Evolutionary conservation across 179 eudicot species (phyloP).

Genomic region (Nepenthes alata): DNA sequence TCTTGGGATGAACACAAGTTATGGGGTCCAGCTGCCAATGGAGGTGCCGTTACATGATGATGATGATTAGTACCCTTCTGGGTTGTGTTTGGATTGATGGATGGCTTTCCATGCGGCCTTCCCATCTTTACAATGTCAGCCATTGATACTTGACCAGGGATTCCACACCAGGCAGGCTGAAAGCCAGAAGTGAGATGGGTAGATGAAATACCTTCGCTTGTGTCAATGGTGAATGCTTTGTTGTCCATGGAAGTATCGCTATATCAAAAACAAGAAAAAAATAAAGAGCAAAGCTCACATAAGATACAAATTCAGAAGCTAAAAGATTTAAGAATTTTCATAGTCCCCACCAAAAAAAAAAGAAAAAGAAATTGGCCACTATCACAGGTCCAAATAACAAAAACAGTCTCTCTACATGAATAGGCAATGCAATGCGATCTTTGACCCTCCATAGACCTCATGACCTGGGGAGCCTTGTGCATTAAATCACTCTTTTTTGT

Average conservation of each 20-base stretch:
- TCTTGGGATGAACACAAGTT: conserved; percentile 32
- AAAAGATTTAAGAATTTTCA: too few species aligned
- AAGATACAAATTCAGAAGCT: too few species aligned
- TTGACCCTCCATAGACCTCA: too few species aligned
- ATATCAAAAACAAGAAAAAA: conserved; percentile 1
- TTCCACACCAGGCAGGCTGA: conserved; percentile 67
- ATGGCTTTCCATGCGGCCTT: conserved; percentile 47
- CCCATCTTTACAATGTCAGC: conserved; percentile 99
- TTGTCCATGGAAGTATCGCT: conserved; percentile 45
- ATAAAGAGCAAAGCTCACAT: too few species aligned
- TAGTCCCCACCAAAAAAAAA: too few species aligned
- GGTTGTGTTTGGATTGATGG: conserved; percentile 25
- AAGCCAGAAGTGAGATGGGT: conserved; percentile 51
- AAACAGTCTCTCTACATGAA: too few species aligned
- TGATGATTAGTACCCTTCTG: conserved; percentile 25
- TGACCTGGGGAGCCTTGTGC: too few species aligned
- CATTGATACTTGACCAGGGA: conserved; percentile 79
- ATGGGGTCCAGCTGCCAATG: conserved; percentile 16
- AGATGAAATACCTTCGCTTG: conserved; percentile 30
- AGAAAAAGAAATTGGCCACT: too few species aligned
- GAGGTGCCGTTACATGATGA: conserved; percentile 21
- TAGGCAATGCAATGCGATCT: too few species aligned
- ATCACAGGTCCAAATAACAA: too few species aligned
- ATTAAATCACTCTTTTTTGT: too few species aligned
- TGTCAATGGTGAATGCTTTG: conserved; percentile 23